phyloP scores from a whole-genome alignment of 768 basidiomycete genomes.

The Trametes maxima region DNA sequence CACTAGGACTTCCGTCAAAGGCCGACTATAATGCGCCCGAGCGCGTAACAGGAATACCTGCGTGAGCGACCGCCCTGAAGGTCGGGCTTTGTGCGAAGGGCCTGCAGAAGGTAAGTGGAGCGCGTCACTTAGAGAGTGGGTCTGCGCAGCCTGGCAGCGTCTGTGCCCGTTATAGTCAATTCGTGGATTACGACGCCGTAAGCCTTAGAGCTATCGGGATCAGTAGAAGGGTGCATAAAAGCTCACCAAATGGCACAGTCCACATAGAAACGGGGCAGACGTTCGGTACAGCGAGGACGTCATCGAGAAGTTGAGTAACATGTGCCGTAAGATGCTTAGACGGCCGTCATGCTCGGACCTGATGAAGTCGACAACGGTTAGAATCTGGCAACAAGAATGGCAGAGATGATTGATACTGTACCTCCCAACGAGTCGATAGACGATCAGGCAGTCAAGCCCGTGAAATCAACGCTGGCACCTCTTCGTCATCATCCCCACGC shows the following conservation, averaged over 20 bases:
- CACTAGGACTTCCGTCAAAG: background rate
- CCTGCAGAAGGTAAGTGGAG: slow-evolving; percentile 9
- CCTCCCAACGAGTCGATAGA: background rate
- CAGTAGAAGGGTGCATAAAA: background rate
- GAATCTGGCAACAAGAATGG: too few relatives aligned
- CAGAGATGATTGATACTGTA: too few relatives aligned
- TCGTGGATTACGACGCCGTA: background rate
- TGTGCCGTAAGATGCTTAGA: too few relatives aligned
- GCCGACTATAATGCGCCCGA: slow-evolving; percentile 6
- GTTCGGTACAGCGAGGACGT: too few relatives aligned
- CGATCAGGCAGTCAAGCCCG: slow-evolving; percentile 11
- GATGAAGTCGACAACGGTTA: too few relatives aligned
- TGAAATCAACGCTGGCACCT: background rate
- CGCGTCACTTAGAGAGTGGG: slow-evolving; percentile 4
- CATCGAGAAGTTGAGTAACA: too few relatives aligned
- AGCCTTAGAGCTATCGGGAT: background rate
- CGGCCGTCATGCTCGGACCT: too few relatives aligned
- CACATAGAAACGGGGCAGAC: too few relatives aligned
- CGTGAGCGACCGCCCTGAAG: background rate
- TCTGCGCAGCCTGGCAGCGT: background rate
- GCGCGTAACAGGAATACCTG: slow-evolving; percentile 8
- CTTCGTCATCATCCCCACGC: background rate
- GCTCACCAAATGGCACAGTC: too few relatives aligned
- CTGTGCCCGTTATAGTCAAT: too few relatives aligned
- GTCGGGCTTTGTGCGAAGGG: slow-evolving; percentile 17